phyloP scores from a whole-genome alignment of 345 rosid genomes.

The Acer campestre region DNA sequence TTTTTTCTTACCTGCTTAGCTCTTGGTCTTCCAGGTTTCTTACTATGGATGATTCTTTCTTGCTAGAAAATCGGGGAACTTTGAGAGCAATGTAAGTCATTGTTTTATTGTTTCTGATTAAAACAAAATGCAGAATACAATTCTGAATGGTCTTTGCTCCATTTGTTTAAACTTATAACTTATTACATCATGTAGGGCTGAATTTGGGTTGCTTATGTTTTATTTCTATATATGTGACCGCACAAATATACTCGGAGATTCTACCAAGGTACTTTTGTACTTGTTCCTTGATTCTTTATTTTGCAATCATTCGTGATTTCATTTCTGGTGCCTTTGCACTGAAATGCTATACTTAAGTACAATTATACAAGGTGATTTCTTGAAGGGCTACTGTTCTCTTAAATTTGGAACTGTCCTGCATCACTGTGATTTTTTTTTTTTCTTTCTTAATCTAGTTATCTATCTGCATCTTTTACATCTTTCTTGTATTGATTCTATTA shows the following conservation, averaged over 20 bases:
- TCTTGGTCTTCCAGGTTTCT: conserved; percentile 59
- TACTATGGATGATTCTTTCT: conserved; percentile 88
- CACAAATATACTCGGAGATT: conserved; percentile 67
- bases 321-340: conserved; percentile 11
- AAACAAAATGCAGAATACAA: neutral
- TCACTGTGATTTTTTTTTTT: neutral
- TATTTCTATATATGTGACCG: conserved; percentile 90
- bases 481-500: neutral
- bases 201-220: conserved; percentile 69
- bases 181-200: conserved; percentile 61
- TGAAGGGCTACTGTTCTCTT: neutral
- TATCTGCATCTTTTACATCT: neutral
- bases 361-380: neutral
- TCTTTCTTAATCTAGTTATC: neutral
- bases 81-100: conserved; percentile 81
- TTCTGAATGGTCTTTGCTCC: neutral
- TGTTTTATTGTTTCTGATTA: neutral
- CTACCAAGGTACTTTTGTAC: conserved; percentile 63
- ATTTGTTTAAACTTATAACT: conserved; percentile 20
- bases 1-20: conserved; percentile 22
- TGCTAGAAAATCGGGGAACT: conserved; percentile 85
- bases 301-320: conserved; percentile 1
- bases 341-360: conserved; percentile 6
- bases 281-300: conserved; percentile 13
- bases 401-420: conserved; percentile 3